phyloP scores from a whole-genome alignment of 306 rosid species.

The Vigna hirtella region DNA sequence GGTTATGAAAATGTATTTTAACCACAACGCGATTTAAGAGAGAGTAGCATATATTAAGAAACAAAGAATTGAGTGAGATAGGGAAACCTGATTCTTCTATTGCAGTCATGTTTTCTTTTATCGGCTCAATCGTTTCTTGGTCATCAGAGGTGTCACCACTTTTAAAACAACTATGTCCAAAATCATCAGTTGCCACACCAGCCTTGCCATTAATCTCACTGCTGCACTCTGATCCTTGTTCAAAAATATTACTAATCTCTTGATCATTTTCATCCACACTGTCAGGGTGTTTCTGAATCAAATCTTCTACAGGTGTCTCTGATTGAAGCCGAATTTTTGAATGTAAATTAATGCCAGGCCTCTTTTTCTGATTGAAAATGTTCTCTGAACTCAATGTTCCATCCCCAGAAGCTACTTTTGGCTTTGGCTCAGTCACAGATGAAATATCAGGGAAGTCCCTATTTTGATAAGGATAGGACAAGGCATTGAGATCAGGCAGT shows the following conservation, averaged over 20 bases:
- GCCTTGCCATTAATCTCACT: constrained; percentile 15
- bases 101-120: constrained; percentile 27
- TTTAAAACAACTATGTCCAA: background rate
- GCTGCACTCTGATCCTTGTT: constrained; percentile 21
- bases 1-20: background rate
- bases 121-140: constrained; percentile 18
- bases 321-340: background rate
- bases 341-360: background rate
- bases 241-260: background rate
- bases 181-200: constrained; percentile 16
- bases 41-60: background rate
- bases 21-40: background rate
- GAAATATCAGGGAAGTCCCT: constrained; percentile 10
- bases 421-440: background rate
- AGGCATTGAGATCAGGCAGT: constrained; percentile 42
- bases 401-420: background rate
- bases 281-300: constrained; percentile 2
- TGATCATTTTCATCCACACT: constrained; percentile 26
- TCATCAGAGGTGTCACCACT: constrained; percentile 15
- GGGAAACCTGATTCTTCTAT: constrained; percentile 36
- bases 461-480: constrained; percentile 4
- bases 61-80: background rate
- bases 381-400: constrained; percentile 4
- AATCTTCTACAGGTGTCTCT: constrained; percentile 33
- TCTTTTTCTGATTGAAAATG: background rate